Conservation (phyloP, 495 filamentous ascomycete species). For the Hypoxylon lienhwacheense region DNA sequence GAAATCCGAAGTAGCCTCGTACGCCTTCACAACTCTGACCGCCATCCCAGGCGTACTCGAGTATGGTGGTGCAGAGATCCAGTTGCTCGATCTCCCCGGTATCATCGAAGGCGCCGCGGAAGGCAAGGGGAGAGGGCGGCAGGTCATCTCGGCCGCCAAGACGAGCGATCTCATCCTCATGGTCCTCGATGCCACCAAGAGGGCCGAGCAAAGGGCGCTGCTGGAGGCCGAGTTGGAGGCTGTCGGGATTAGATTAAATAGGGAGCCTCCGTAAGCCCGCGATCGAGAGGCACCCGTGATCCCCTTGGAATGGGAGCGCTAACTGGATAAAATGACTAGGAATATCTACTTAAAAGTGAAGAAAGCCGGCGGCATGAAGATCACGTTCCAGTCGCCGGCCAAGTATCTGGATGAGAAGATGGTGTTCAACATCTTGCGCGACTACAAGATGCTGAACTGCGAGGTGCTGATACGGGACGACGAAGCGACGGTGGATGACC, state of each 20-base stretch:
- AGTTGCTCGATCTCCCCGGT: slow-evolving; percentile 96
- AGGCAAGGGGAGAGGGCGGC: slow-evolving; percentile 92
- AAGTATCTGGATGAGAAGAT: slow-evolving; percentile 96
- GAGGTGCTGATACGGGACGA: slow-evolving; percentile 96
- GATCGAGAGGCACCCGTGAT: background rate
- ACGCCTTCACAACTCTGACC: slow-evolving; percentile 96
- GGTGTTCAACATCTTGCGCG: slow-evolving; percentile 91
- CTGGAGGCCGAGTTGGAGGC: slow-evolving; percentile 94
- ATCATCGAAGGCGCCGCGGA: slow-evolving; percentile 98
- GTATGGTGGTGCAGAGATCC: slow-evolving; percentile 97
- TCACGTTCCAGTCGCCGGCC: slow-evolving; percentile 87
- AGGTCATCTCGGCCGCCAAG: slow-evolving; percentile 99
- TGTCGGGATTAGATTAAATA: slow-evolving; percentile 92
- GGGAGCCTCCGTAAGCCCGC: slow-evolving; percentile 78
- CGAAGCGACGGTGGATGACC: slow-evolving; percentile 93
- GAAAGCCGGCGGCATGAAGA: slow-evolving; percentile 98
- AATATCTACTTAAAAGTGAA: slow-evolving; percentile 99
- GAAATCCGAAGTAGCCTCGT: slow-evolving; percentile 92
- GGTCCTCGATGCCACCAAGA: slow-evolving; percentile 96
- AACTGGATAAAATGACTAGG: slow-evolving; percentile 50
- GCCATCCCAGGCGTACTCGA: slow-evolving; percentile 97
- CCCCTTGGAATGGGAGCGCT: background rate
- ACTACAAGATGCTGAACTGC: slow-evolving; percentile 99
- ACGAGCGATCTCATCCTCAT: slow-evolving; percentile 97
- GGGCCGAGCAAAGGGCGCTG: slow-evolving; percentile 87